Evolutionary conservation across 805 yeast genomes (phyloP).

Genomic region (Kuraishia ogatae): DNA sequence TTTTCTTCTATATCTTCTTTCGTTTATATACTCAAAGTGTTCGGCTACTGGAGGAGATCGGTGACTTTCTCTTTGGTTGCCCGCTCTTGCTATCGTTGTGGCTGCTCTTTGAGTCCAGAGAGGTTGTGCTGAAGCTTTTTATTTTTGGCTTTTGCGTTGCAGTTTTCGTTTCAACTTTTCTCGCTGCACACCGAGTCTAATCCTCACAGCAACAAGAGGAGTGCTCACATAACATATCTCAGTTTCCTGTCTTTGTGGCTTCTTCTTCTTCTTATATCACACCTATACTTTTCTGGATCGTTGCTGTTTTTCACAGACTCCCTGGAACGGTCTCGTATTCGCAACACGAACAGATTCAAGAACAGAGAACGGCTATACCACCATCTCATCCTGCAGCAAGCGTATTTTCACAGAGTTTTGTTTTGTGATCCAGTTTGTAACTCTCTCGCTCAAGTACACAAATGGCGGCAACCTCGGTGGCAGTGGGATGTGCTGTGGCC

Average conservation of each 20-base stretch:
- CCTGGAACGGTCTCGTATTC: too few species aligned
- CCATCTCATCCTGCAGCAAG: too few species aligned
- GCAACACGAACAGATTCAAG: too few species aligned
- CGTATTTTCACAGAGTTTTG: too few species aligned
- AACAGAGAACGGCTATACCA: too few species aligned
- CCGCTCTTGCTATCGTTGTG: neutral
- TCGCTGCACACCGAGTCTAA: too few species aligned
- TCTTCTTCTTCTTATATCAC: too few species aligned
- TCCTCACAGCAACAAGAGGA: too few species aligned
- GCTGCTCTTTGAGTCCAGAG: neutral
- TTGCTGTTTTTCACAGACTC: neutral
- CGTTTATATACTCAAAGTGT: neutral
- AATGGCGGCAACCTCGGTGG: constrained; percentile 18
- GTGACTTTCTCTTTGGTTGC: neutral
- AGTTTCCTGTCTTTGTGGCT: too few species aligned
- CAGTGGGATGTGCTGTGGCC: constrained; percentile 48
- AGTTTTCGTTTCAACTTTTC: neutral
- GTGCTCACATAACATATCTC: too few species aligned
- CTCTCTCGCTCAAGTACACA: neutral
- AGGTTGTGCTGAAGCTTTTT: neutral
- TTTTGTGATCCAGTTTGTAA: too few species aligned
- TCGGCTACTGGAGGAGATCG: neutral
- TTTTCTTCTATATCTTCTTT: neutral
- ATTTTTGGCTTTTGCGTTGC: neutral
- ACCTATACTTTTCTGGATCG: too few species aligned